Conservation (phyloP, 306 rosid species). For the Urtica urens region DNA sequence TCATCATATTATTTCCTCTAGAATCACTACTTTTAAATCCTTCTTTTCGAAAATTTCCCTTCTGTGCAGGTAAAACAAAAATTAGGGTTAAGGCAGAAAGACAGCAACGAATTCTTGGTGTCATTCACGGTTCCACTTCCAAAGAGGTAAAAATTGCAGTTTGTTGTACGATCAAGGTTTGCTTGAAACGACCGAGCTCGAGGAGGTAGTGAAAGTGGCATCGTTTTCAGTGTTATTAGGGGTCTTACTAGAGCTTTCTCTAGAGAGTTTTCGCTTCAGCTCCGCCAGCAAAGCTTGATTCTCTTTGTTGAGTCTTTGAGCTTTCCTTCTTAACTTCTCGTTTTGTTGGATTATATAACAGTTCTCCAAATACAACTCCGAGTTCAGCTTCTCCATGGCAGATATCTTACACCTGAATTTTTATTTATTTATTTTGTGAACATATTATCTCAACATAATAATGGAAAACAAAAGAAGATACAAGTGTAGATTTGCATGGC, state of each 20-base stretch:
- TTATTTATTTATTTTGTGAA: too few species aligned
- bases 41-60: neutral
- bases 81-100: neutral
- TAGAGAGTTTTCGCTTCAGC: constrained; percentile 17
- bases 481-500: too few species aligned
- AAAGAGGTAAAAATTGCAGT: neutral
- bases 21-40: neutral
- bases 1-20: neutral
- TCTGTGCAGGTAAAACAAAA: constrained; percentile 6
- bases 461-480: too few species aligned
- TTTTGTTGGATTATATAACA: constrained; percentile 25
- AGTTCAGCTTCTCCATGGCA: constrained; percentile 19
- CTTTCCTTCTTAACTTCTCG: constrained; percentile 25
- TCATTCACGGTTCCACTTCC: neutral
- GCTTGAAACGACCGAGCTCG: constrained; percentile 4
- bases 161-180: constrained; percentile 2
- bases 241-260: constrained; percentile 9
- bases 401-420: constrained; percentile 10
- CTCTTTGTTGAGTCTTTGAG: constrained; percentile 26
- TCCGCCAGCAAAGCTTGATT: constrained; percentile 22
- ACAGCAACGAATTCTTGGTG: neutral
- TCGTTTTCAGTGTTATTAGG: constrained; percentile 8
- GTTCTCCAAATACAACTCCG: constrained; percentile 23
- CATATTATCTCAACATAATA: too few species aligned
- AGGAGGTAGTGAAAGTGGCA: constrained; percentile 18